Percentiles rank a stretch among this genome's conserved stretches.
phyloP scores from a whole-genome alignment of 2,329 filamentous ascomycete species.

The Claviceps sp. region DNA sequence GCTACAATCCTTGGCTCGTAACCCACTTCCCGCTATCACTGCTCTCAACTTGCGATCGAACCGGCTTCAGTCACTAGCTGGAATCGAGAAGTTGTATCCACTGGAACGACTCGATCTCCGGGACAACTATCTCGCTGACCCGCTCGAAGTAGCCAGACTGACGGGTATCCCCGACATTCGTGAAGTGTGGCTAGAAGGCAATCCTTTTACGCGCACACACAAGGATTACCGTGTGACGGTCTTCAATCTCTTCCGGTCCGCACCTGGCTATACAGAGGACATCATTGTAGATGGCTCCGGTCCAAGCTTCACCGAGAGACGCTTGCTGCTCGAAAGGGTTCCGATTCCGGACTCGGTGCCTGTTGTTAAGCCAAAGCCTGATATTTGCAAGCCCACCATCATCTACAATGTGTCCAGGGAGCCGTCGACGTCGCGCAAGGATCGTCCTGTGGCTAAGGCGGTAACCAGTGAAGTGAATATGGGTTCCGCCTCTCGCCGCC shows the following conservation, averaged over 20 bases:
- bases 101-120: slow-evolving; percentile 82
- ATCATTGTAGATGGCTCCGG: slow-evolving; percentile 75
- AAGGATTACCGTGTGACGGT: slow-evolving; percentile 75
- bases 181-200: slow-evolving; percentile 85
- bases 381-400: slow-evolving; percentile 55
- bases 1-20: slow-evolving; percentile 72
- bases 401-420: slow-evolving; percentile 39
- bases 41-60: slow-evolving; percentile 86
- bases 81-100: slow-evolving; percentile 77
- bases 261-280: slow-evolving; percentile 82
- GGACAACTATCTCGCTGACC: slow-evolving; percentile 84
- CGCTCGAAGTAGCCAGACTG: slow-evolving; percentile 75
- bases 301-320: slow-evolving; percentile 74
- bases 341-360: slow-evolving; percentile 65
- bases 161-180: slow-evolving; percentile 84
- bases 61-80: slow-evolving; percentile 72
- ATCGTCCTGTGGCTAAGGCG: slow-evolving; percentile 37
- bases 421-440: slow-evolving; percentile 43
- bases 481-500: slow-evolving; percentile 42
- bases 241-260: slow-evolving; percentile 89
- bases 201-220: slow-evolving; percentile 82
- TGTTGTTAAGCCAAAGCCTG: slow-evolving; percentile 56
- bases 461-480: slow-evolving; percentile 45
- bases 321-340: slow-evolving; percentile 68
- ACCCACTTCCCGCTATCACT: slow-evolving; percentile 82